Base-by-base conservation (phyloP, 106 monocot species). In the Platanthera zijinensis region DNA sequence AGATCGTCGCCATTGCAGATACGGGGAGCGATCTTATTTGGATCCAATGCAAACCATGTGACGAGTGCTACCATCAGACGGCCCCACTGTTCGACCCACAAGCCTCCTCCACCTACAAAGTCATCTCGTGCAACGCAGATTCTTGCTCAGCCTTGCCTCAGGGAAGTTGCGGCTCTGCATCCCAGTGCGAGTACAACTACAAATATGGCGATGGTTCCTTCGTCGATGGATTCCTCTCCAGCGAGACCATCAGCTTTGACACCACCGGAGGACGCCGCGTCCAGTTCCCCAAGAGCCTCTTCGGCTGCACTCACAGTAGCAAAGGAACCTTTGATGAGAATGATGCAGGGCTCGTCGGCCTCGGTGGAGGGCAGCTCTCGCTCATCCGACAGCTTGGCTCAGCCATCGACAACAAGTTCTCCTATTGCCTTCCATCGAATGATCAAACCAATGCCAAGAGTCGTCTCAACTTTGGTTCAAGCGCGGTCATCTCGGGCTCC, bases 231-330 rank as follows among this genome's bases (percentile, higher is more conserved):
- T 9, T 21, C 28, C 80, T 89, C 10, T 75, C 89, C 10, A 49
- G 51, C 5, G 89, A 89, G 22, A 89, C 81, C 51, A 77, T 86
- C 59, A 69, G 50, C 47, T 83, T 89, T 66, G 51, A 32, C 50
- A 13, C 72, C 25, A 17, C 8, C 45, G 69, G 48, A 5, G 18
- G 12, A 6, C n/a, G 71, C 5, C 7, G n/a, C 2, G 78, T 74
- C n/a, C n/a, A n/a, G n/a, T n/a, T n/a, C n/a, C n/a, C n/a, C n/a
- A n/a, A n/a, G n/a, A n/a, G n/a, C n/a, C n/a, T n/a, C n/a, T n/a
- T n/a, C n/a, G n/a, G n/a, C n/a, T n/a, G n/a, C n/a, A n/a, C n/a
- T n/a, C n/a, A n/a, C n/a, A n/a, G n/a, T n/a, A n/a, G n/a, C n/a
- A n/a, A n/a, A n/a, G n/a, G n/a, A n/a, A n/a, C n/a, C n/a, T n/a